Conservation (phyloP, 2,329 filamentous ascomycete genomes). For the Monosporascus cannonballus region DNA sequence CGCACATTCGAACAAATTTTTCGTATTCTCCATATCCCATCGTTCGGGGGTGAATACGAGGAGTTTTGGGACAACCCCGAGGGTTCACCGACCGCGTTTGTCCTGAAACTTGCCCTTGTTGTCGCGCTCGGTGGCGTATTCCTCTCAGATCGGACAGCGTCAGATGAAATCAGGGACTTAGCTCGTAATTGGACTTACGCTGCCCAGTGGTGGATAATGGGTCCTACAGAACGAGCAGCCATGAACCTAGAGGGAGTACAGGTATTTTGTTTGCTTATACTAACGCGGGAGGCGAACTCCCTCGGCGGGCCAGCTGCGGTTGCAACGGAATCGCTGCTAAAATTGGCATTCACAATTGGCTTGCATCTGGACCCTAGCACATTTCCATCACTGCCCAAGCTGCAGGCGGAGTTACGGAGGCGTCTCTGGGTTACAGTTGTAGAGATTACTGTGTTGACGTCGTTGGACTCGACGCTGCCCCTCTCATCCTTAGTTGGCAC, state of each 20-base stretch:
- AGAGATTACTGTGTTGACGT: constrained; percentile 17
- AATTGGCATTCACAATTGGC: constrained; percentile 24
- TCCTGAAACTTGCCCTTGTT: constrained; percentile 19
- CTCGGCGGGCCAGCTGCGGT: constrained; percentile 20
- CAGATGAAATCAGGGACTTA: constrained; percentile 12
- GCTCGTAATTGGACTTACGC: constrained; percentile 23
- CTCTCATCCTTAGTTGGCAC: constrained; percentile 11
- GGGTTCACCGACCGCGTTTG: constrained; percentile 1
- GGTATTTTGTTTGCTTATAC: constrained; percentile 17
- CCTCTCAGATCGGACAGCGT: constrained; percentile 8
- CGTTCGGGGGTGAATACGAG: constrained; percentile 16
- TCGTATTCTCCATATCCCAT: constrained; percentile 18
- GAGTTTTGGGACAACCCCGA: constrained; percentile 8
- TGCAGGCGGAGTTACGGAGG: constrained; percentile 20
- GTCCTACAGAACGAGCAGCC: constrained; percentile 16
- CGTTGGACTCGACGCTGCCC: constrained; percentile 17
- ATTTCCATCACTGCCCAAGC: constrained; percentile 11
- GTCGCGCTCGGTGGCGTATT: constrained; percentile 19
- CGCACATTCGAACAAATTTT: constrained; percentile 18
- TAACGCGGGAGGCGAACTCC: constrained; percentile 17
- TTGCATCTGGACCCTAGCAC: constrained; percentile 21
- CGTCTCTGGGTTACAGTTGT: constrained; percentile 24
- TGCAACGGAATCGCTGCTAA: constrained; percentile 22
- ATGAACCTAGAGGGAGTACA: constrained; percentile 21
- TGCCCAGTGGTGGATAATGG: constrained; percentile 23